These are phyloP conservation scores for Tetraselmis chui DNA, from an alignment of 139 green algal species.

Conservation along the genomic window DNA sequence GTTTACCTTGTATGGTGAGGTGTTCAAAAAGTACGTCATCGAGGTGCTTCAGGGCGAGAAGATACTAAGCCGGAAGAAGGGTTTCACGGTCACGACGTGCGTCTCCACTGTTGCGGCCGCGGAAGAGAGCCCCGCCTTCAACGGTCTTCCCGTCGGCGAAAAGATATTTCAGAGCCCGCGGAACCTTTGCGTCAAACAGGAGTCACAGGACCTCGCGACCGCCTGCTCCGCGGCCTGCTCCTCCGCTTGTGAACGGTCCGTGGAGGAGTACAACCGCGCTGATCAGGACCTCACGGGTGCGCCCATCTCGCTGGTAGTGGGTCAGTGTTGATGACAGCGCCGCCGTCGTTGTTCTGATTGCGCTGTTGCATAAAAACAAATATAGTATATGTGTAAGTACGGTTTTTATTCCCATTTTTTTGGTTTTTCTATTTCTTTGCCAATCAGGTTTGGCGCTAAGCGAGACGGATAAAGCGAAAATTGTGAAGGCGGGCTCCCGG, in stretches of 20 bases:
- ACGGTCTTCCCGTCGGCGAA: conserved; percentile 24
- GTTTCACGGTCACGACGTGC: conserved; percentile 41
- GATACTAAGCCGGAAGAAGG: conserved; percentile 24
- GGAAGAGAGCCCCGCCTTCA: conserved; percentile 34
- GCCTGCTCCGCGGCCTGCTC: neutral
- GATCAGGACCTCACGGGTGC: neutral
- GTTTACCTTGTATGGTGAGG: conserved; percentile 44
- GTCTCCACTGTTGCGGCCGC: conserved; percentile 18
- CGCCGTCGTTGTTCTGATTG: neutral
- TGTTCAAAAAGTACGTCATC: conserved; percentile 43
- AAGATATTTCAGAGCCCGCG: conserved; percentile 23
- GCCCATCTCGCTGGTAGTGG: too few relatives aligned
- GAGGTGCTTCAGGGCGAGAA: conserved; percentile 45
- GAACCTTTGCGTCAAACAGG: neutral
- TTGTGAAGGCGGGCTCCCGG: conserved; percentile 18
- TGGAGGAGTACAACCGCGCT: conserved; percentile 4
- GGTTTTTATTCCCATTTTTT: conserved; percentile 8
- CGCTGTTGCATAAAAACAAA: conserved; percentile 5
- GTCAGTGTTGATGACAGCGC: too few relatives aligned
- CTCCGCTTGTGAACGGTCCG: neutral
- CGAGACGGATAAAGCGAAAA: neutral
- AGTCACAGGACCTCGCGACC: neutral
- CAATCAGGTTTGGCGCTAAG: conserved; percentile 4
- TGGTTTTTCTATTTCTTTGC: neutral
- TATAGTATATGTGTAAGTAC: conserved; percentile 4